phyloP scores from a whole-genome alignment of 2,329 filamentous ascomycete genomes.

The Zymoseptoria ardabiliae region DNA sequence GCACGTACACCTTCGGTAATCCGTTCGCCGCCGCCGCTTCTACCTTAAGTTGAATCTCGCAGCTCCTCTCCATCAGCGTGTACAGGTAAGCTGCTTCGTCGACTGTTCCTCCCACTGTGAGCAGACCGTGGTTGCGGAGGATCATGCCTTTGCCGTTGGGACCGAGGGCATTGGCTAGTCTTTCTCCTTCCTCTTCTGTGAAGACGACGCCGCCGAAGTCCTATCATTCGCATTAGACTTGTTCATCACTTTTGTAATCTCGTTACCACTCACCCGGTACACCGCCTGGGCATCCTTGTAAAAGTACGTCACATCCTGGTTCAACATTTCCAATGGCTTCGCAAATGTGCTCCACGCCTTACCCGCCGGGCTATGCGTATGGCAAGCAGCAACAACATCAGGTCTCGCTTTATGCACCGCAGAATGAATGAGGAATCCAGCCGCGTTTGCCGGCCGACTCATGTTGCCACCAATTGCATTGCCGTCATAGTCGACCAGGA shows the following conservation, averaged over 20 bases:
- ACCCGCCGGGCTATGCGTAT: conserved; percentile 59
- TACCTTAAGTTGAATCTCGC: conserved; percentile 59
- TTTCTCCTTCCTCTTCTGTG: conserved; percentile 54
- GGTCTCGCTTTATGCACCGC: conserved; percentile 61
- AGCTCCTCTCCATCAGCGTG: conserved; percentile 60
- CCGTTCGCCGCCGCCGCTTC: conserved; percentile 57
- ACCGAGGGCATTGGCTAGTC: conserved; percentile 58
- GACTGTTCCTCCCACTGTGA: conserved; percentile 64
- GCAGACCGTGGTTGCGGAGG: conserved; percentile 63
- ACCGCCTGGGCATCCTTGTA: conserved; percentile 57
- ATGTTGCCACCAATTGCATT: conserved; percentile 57
- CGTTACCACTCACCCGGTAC: conserved; percentile 37
- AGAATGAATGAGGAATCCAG: conserved; percentile 63
- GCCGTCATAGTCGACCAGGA: conserved; percentile 58
- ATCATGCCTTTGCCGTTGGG: conserved; percentile 55
- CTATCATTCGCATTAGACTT: conserved; percentile 16
- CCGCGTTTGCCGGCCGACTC: conserved; percentile 54
- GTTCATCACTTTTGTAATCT: neutral
- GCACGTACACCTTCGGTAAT: conserved; percentile 46
- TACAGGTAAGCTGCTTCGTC: conserved; percentile 69
- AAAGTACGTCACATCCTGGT: conserved; percentile 59
- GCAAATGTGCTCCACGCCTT: conserved; percentile 63
- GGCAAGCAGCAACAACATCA: conserved; percentile 63
- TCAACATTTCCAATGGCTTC: conserved; percentile 61
- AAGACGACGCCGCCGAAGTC: conserved; percentile 59